phyloP scores from a whole-genome alignment of 768 basidiomycete genomes.

The Leucogyrophana mollusca region DNA sequence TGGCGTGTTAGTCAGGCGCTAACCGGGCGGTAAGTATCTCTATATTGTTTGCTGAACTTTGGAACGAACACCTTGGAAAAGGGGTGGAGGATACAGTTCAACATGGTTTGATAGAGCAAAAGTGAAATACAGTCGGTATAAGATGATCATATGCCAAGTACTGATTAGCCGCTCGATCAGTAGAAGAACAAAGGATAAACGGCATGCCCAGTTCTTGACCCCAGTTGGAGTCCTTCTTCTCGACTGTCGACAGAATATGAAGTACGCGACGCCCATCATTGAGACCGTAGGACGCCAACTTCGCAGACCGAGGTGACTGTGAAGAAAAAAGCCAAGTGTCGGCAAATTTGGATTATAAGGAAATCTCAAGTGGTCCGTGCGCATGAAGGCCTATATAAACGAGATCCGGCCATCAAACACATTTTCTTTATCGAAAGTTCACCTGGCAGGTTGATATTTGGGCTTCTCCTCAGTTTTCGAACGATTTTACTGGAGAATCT shows the following conservation, averaged over 20 bases:
- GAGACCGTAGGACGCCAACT: constrained; percentile 27
- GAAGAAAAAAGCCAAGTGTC: constrained; percentile 12
- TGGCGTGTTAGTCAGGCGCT: too few species aligned
- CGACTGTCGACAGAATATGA: constrained; percentile 34
- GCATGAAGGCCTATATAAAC: constrained; percentile 26
- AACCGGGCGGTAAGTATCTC: too few species aligned
- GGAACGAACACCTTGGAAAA: too few species aligned
- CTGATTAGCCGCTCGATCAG: constrained; percentile 71
- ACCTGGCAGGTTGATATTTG: constrained; percentile 78
- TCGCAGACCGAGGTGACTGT: constrained; percentile 43
- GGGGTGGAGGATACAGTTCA: too few species aligned
- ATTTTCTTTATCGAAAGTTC: constrained; percentile 56
- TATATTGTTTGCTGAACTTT: too few species aligned
- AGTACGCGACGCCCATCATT: constrained; percentile 15
- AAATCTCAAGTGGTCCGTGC: constrained; percentile 50
- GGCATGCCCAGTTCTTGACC: constrained; percentile 71
- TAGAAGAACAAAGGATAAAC: constrained; percentile 42
- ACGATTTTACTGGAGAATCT: constrained; percentile 39
- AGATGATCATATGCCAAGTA: constrained; percentile 64
- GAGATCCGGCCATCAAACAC: not conserved
- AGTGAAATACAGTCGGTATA: too few species aligned
- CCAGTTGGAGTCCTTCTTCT: constrained; percentile 46
- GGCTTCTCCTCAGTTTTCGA: constrained; percentile 37
- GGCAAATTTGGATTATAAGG: constrained; percentile 22
- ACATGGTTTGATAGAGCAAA: too few species aligned